These are phyloP conservation scores for Vanrija sp. DNA, from an alignment of 1,284 basidiomycete genomes.

Conservation along the genomic window DNA sequence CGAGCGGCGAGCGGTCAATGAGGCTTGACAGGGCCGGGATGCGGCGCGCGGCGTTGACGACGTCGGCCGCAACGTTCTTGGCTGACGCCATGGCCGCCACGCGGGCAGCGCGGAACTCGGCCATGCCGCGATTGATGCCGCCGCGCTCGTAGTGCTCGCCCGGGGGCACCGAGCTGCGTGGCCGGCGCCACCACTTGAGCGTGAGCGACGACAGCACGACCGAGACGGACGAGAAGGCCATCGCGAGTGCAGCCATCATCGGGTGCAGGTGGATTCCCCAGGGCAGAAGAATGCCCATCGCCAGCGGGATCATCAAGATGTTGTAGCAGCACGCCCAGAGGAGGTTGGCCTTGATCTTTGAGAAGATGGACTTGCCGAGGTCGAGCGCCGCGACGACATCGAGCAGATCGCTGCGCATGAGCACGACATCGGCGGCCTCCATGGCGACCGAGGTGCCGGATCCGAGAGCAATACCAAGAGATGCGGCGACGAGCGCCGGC, in stretches of 20 bases:
- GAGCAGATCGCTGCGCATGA: conserved; percentile 92
- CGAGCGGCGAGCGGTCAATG: conserved; percentile 21
- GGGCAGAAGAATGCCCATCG: conserved; percentile 94
- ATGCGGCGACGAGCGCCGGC: conserved; percentile 89
- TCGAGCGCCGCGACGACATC: conserved; percentile 96
- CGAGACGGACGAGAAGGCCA: conserved; percentile 96
- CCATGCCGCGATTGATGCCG: conserved; percentile 34
- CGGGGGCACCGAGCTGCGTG: conserved; percentile 64
- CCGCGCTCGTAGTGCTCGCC: conserved; percentile 52
- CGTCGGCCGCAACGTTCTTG: conserved; percentile 6
- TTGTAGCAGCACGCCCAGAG: conserved; percentile 94
- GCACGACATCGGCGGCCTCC: conserved; percentile 94
- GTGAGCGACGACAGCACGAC: conserved; percentile 88
- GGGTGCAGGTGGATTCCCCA: conserved; percentile 91
- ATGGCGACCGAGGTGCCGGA: conserved; percentile 95
- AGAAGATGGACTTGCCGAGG: conserved; percentile 83
- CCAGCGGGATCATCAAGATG: conserved; percentile 89
- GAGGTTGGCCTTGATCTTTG: conserved; percentile 77
- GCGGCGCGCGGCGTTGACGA: conserved; percentile 6
- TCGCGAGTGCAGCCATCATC: conserved; percentile 95
- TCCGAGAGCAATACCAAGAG: conserved; percentile 91
- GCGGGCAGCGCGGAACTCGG: conserved; percentile 17
- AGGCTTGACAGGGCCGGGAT: conserved; percentile 16
- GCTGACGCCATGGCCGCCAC: background rate
- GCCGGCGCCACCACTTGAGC: conserved; percentile 79